These are phyloP conservation scores for Pseudogymnoascus sp. DNA, from an alignment of 2,329 filamentous ascomycete genomes.

Conservation along the genomic window DNA sequence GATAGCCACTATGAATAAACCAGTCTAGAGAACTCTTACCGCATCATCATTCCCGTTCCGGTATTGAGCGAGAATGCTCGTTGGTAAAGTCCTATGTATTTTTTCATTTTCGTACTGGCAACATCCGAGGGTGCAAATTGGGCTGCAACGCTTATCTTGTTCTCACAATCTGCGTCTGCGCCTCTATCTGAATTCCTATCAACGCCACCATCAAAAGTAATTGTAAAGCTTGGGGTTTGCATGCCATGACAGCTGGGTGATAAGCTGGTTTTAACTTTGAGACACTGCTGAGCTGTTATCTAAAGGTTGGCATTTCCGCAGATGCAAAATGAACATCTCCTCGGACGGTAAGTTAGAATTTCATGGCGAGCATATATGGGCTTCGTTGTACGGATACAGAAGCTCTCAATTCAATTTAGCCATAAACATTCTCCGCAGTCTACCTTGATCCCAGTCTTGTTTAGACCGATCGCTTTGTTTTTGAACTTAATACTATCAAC, in stretches of 20 bases:
- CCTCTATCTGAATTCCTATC: background rate
- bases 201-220: background rate
- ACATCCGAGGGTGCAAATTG: background rate
- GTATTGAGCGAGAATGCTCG: background rate
- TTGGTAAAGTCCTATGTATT: background rate
- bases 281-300: background rate
- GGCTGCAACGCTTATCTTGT: background rate
- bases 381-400: background rate
- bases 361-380: background rate
- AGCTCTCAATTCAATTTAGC: background rate
- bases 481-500: background rate
- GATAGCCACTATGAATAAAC: slow-evolving; percentile 1
- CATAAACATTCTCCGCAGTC: background rate
- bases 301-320: background rate
- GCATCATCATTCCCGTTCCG: background rate
- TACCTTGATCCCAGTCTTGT: background rate
- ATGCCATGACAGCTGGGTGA: background rate
- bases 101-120: background rate
- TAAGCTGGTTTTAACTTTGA: background rate
- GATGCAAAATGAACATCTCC: background rate
- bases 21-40: background rate
- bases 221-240: background rate
- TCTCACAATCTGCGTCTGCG: background rate
- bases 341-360: background rate
- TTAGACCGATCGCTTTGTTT: background rate